Conservation (phyloP, 2,329 filamentous ascomycete species). For the Aspergillus japonicus region DNA sequence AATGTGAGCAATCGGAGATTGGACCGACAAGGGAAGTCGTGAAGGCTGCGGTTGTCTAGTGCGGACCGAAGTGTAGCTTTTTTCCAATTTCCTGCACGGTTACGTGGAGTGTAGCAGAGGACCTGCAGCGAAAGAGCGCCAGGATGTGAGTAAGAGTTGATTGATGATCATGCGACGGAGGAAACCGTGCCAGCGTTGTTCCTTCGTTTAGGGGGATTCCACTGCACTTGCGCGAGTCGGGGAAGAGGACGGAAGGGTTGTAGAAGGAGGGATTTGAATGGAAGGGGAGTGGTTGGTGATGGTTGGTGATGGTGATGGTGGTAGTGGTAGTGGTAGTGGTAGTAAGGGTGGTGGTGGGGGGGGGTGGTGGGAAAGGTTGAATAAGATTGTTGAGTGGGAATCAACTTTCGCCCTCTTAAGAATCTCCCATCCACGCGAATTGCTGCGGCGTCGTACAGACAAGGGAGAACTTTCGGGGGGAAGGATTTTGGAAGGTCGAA, state of each 20-base stretch:
- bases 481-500: conserved; percentile 27
- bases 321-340: too few species aligned
- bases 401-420: conserved; percentile 9
- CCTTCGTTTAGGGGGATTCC: conserved; percentile 11
- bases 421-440: conserved; percentile 12
- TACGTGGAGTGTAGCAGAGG: conserved; percentile 35
- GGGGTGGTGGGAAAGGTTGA: not conserved
- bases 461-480: conserved; percentile 21
- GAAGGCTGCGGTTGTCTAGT: conserved; percentile 28
- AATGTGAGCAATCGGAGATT: conserved; percentile 30
- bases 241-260: conserved; percentile 4
- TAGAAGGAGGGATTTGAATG: conserved; percentile 1
- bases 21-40: conserved; percentile 25
- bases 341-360: not conserved
- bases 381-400: not conserved
- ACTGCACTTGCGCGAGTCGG: conserved; percentile 14
- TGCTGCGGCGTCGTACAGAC: conserved; percentile 13
- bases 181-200: conserved; percentile 17
- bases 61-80: conserved; percentile 28
- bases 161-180: conserved; percentile 28
- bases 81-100: conserved; percentile 33
- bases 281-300: not conserved
- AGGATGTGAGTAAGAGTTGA: conserved; percentile 25
- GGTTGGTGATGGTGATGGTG: too few species aligned
- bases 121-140: conserved; percentile 27